These are phyloP conservation scores for Dipodascus geniculatus DNA, from an alignment of 805 yeast genomes.

Conservation along the genomic window DNA sequence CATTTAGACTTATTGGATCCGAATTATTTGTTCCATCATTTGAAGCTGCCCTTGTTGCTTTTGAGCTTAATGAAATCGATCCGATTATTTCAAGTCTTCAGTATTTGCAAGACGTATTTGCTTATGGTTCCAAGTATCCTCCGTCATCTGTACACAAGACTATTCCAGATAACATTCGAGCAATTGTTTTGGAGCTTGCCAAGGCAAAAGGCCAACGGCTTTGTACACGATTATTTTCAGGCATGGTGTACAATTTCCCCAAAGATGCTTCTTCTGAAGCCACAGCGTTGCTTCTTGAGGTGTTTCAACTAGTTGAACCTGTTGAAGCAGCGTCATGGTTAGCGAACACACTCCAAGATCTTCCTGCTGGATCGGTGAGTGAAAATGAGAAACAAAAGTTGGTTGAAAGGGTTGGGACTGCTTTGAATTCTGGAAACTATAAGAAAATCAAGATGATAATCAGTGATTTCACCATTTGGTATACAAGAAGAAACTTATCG, in stretches of 20 bases:
- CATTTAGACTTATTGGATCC: conserved; percentile 36
- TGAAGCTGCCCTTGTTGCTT: conserved; percentile 46
- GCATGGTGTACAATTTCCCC: conserved; percentile 62
- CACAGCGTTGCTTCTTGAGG: conserved; percentile 57
- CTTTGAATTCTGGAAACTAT: conserved; percentile 46
- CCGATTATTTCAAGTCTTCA: conserved; percentile 61
- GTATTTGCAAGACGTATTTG: conserved; percentile 65
- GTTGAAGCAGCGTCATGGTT: conserved; percentile 52
- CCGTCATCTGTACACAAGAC: conserved; percentile 52
- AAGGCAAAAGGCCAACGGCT: conserved; percentile 47
- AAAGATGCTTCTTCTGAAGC: conserved; percentile 61
- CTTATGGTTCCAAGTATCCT: conserved; percentile 76
- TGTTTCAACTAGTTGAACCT: conserved; percentile 34
- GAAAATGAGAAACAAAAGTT: conserved; percentile 58
- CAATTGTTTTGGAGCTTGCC: conserved; percentile 33
- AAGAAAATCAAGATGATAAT: conserved; percentile 62
- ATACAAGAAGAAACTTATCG: conserved; percentile 51
- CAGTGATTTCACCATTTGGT: conserved; percentile 75
- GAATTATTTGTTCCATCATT: conserved; percentile 33
- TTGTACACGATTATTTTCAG: conserved; percentile 42
- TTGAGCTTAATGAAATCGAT: conserved; percentile 53
- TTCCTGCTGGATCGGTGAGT: conserved; percentile 56
- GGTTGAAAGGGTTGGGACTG: conserved; percentile 22
- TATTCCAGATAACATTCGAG: conserved; percentile 44
- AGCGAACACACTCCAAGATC: conserved; percentile 36